A percentile compares a stretch with the other conserved stretches of the same genome.
These are phyloP conservation scores for Neurospora terricola DNA, from an alignment of 495 filamentous ascomycete species.

Conservation along the genomic window DNA sequence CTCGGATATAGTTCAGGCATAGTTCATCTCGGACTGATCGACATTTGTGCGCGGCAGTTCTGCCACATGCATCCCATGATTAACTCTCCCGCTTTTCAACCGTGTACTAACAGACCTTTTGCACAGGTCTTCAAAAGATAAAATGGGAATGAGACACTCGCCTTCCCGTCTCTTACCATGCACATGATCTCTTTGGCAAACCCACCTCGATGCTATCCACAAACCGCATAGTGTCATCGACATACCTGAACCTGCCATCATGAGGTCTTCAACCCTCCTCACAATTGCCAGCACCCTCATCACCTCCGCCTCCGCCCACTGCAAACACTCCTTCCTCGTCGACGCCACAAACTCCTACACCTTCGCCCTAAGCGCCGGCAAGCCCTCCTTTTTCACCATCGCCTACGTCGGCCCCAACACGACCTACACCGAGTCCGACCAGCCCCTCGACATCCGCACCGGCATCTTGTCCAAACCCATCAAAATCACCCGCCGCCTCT, in stretches of 20 bases:
- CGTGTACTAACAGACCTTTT: not conserved
- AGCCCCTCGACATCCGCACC: constrained; percentile 22
- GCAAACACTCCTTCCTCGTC: constrained; percentile 3
- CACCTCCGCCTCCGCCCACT: not conserved
- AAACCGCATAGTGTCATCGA: not conserved
- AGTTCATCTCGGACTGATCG: not conserved
- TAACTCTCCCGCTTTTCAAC: not conserved
- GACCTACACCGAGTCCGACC: constrained; percentile 32
- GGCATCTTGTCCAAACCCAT: constrained; percentile 36
- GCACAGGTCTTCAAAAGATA: not conserved
- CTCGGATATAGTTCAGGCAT: not conserved
- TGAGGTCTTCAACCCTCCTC: not conserved
- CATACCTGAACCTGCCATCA: not conserved
- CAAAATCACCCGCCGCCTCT: constrained; percentile 37
- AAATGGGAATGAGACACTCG: not conserved
- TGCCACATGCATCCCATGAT: not conserved
- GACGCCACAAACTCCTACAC: constrained; percentile 8
- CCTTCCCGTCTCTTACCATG: too few relatives aligned
- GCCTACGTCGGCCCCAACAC: not conserved
- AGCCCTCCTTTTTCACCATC: not conserved
- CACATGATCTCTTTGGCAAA: too few relatives aligned
- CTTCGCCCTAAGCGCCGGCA: constrained; percentile 8
- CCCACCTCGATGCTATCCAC: too few relatives aligned
- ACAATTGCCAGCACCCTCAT: not conserved
- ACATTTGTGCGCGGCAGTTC: not conserved